Evolutionary conservation across 2,329 filamentous ascomycete genomes (phyloP), one percentile per base, ranked within the genome.

Genomic region (Pseudogymnoascus pannorum): DNA sequence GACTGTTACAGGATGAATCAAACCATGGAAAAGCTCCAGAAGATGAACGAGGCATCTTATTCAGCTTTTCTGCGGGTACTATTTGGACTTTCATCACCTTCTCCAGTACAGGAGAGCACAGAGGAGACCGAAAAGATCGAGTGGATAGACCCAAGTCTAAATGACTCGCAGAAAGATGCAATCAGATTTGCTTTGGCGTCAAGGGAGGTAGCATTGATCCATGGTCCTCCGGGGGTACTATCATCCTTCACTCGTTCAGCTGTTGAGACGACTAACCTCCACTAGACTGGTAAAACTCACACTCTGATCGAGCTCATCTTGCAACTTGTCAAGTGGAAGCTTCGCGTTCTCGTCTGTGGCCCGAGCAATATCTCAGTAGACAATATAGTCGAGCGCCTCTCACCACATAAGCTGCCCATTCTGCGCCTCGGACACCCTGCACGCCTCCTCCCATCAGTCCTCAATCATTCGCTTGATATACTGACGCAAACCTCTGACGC

Each of bases 311-410:
- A 99, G 74, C 80, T 99, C 11, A 96, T 99, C 64, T 79, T 95
- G n/a, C 94, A 99, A 71, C 78, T 97, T 67, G 79, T 95, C 60
- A 87, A 87, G 70, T 83, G 84, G 22, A 82, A 86, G 14, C 81
- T 87, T 60, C 85, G 92, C 1, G 79, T 97, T 9, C 80, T 97
- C 1, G 93, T 97, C n/a, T 97, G 94, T 69, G 94, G 93, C 0
- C 94, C 94, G 0, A 96, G 91, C 29, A 99, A 99, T 72, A 92
- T 99, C 68, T 94, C 91, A 0, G 94, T 99, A 1, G 94, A 99
- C 80, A 99, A 99, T 71, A 96, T 99, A 62, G 92, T 97, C 7
- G 94, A 99, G 75, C 86, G 94, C 6, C 82, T 97, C 1, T 85
- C 92, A 1, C 86, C 89, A 0, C 89, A 92, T 73, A 92, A 91